Percentiles rank a stretch among this genome's conserved stretches.
Conservation (phyloP, 2,329 filamentous ascomycete genomes). For the Fusarium proliferatum region DNA sequence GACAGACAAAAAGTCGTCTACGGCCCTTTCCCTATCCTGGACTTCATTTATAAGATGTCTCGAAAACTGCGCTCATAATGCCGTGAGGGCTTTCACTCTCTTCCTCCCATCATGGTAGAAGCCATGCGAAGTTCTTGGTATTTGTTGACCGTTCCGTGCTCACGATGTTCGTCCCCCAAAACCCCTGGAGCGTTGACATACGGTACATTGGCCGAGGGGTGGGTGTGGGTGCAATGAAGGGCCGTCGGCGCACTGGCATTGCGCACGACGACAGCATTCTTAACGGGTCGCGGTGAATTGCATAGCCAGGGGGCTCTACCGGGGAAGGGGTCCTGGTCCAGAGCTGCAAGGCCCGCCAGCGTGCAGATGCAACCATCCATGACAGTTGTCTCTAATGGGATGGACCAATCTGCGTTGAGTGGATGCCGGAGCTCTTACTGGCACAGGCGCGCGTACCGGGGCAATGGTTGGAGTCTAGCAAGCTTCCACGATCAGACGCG, state of each 20-base stretch:
- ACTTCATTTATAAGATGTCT: neutral
- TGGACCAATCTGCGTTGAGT: conserved; percentile 38
- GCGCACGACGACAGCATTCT: conserved; percentile 30
- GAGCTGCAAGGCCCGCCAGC: conserved; percentile 44
- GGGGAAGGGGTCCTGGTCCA: conserved; percentile 37
- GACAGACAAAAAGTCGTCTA: neutral
- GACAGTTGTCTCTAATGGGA: conserved; percentile 38
- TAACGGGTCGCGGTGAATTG: conserved; percentile 37
- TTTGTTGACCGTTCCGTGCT: conserved; percentile 3
- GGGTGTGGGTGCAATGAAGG: conserved; percentile 36
- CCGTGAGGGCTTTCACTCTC: neutral
- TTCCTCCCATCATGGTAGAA: neutral
- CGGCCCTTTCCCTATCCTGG: neutral
- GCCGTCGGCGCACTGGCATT: conserved; percentile 16
- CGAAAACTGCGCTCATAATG: neutral
- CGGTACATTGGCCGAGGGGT: conserved; percentile 34
- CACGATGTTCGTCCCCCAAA: conserved; percentile 5
- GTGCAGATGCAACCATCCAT: conserved; percentile 42
- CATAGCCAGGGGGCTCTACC: conserved; percentile 36
- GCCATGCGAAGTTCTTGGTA: conserved; percentile 15
- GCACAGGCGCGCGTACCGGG: conserved; percentile 43
- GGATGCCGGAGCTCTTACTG: conserved; percentile 37
- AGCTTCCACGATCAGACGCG: conserved; percentile 38
- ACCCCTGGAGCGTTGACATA: conserved; percentile 41
- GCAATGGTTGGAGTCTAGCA: conserved; percentile 39